These are phyloP conservation scores for Saturnispora sanitii DNA, from an alignment of 805 yeast species.

Conservation along the genomic window DNA sequence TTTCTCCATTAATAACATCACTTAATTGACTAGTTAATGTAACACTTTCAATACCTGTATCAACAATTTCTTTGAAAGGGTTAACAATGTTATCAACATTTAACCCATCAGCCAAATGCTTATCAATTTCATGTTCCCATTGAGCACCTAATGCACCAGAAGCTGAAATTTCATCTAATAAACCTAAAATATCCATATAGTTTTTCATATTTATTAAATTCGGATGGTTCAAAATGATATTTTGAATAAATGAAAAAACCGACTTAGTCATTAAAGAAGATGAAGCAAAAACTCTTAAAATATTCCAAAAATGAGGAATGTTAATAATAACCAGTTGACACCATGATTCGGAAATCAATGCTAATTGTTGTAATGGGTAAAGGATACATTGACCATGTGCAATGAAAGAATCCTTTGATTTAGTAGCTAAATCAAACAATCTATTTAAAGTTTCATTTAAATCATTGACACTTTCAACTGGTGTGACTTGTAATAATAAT, in stretches of 20 bases:
- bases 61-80: conserved; percentile 46
- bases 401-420: conserved; percentile 32
- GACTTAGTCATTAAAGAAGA: conserved; percentile 31
- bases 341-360: conserved; percentile 35
- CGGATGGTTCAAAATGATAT: conserved; percentile 27
- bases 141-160: conserved; percentile 73
- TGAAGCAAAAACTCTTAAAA: conserved; percentile 36
- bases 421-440: conserved; percentile 16
- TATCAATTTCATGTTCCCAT: conserved; percentile 57
- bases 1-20: conserved; percentile 25
- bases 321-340: conserved; percentile 28
- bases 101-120: conserved; percentile 34
- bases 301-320: conserved; percentile 39
- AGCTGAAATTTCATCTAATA: conserved; percentile 71
- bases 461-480: conserved; percentile 23
- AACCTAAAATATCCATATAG: conserved; percentile 57
- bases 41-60: conserved; percentile 52
- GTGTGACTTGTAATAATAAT: conserved; percentile 34
- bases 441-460: conserved; percentile 21
- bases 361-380: conserved; percentile 41
- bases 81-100: conserved; percentile 32
- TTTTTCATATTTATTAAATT: conserved; percentile 36
- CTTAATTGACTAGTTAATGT: conserved; percentile 47
- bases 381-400: conserved; percentile 36
- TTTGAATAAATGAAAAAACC: conserved; percentile 40